These are phyloP conservation scores for Blastobotrys proliferans DNA, from an alignment of 1,139 yeast species.

Conservation along the genomic window DNA sequence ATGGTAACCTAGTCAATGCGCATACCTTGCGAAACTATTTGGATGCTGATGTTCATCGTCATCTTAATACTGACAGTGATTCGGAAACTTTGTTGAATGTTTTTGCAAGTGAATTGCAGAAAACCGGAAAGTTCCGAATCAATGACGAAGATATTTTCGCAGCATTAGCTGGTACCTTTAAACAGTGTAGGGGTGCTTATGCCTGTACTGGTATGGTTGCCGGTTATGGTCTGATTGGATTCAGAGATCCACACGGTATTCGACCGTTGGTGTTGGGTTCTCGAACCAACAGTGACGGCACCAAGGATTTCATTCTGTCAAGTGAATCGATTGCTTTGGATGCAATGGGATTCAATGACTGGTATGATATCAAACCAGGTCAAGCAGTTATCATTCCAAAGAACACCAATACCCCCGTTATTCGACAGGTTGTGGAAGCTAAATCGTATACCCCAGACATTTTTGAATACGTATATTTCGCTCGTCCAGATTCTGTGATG, in stretches of 20 bases:
- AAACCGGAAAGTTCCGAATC: slow-evolving; percentile 88
- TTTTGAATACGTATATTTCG: slow-evolving; percentile 95
- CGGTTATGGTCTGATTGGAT: slow-evolving; percentile 92
- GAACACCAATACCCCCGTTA: slow-evolving; percentile 63
- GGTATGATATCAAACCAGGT: slow-evolving; percentile 86
- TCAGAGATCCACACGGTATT: slow-evolving; percentile 95
- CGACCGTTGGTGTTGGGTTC: slow-evolving; percentile 88
- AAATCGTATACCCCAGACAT: slow-evolving; percentile 87
- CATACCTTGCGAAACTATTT: slow-evolving; percentile 68
- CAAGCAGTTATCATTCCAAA: slow-evolving; percentile 93
- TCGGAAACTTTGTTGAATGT: slow-evolving; percentile 84
- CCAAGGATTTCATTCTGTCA: slow-evolving; percentile 89
- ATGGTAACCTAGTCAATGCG: slow-evolving; percentile 92
- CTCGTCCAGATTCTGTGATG: slow-evolving; percentile 92
- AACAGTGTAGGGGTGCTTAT: slow-evolving; percentile 85
- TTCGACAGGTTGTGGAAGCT: slow-evolving; percentile 81
- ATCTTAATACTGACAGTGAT: slow-evolving; percentile 94
- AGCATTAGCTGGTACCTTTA: slow-evolving; percentile 80
- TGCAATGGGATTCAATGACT: slow-evolving; percentile 82
- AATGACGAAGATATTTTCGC: slow-evolving; percentile 83
- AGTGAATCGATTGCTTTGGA: slow-evolving; percentile 92
- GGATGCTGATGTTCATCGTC: slow-evolving; percentile 94
- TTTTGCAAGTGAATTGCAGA: slow-evolving; percentile 88
- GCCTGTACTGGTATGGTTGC: slow-evolving; percentile 95
- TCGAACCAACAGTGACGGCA: slow-evolving; percentile 62